Conservation (phyloP, 2,329 filamentous ascomycete genomes). For the Periconia sp. region DNA sequence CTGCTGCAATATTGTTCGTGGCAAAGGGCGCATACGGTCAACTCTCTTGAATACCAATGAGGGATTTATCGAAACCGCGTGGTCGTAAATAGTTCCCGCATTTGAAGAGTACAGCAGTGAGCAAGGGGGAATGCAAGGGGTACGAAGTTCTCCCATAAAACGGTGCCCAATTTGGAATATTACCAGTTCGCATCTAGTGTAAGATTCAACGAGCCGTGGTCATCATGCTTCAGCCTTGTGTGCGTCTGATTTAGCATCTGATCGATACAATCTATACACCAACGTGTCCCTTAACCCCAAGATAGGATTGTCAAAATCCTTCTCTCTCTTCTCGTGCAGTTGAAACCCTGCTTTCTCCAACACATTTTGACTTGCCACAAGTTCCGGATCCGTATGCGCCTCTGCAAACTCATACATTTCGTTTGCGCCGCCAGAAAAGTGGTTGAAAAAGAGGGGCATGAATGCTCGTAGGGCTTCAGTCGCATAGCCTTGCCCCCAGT, state of each 20-base stretch:
- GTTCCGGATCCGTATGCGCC: slow-evolving; percentile 53
- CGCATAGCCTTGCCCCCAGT: slow-evolving; percentile 47
- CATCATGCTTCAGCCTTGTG: neutral
- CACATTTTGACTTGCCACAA: slow-evolving; percentile 59
- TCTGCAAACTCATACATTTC: slow-evolving; percentile 41
- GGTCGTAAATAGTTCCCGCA: no score
- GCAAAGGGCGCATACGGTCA: neutral
- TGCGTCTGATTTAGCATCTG: slow-evolving; percentile 1
- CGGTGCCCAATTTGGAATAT: no score
- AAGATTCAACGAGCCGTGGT: no score
- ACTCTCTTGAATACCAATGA: neutral
- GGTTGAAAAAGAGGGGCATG: slow-evolving; percentile 44
- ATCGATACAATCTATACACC: slow-evolving; percentile 36
- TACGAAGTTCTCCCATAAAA: no score
- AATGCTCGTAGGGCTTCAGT: slow-evolving; percentile 48
- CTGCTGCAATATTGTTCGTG: neutral
- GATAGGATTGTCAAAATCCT: slow-evolving; percentile 41
- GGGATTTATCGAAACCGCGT: neutral
- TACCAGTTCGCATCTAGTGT: no score
- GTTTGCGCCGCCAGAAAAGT: slow-evolving; percentile 31
- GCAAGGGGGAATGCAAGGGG: no score
- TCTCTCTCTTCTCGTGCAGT: slow-evolving; percentile 47
- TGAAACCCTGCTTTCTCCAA: slow-evolving; percentile 60
- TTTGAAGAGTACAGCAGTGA: no score
- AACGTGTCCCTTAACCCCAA: slow-evolving; percentile 40